Evolutionary conservation across 371 early-diverging fungal genomes (phyloP).

Genomic region (Spraguea lophii): DNA sequence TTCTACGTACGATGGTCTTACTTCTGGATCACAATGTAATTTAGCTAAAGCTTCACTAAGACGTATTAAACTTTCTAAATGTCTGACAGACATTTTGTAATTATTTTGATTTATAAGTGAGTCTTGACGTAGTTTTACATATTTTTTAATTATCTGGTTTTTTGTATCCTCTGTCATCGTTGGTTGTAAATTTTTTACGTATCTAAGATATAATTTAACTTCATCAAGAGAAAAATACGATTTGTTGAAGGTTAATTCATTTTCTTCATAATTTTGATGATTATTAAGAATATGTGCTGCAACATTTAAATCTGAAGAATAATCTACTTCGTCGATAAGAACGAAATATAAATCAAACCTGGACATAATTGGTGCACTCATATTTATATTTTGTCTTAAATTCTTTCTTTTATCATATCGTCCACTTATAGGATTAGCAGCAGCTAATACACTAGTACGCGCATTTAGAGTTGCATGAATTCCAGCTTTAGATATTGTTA

Average conservation of each 20-base stretch:
- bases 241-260: background rate
- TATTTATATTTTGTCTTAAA: conserved; percentile 69
- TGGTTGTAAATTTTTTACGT: conserved; percentile 28
- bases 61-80: conserved; percentile 45
- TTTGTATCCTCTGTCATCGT: conserved; percentile 59
- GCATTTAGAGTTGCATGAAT: conserved; percentile 55
- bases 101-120: conserved; percentile 50
- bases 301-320: conserved; percentile 65
- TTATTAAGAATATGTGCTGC: conserved; percentile 76
- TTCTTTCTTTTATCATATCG: conserved; percentile 45
- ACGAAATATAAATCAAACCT: conserved; percentile 97
- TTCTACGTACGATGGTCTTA: conserved; percentile 53
- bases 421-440: conserved; percentile 47
- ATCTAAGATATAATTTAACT: conserved; percentile 34
- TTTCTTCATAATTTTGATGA: conserved; percentile 46
- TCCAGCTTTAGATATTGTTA: conserved; percentile 95
- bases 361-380: conserved; percentile 94
- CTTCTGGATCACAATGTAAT: conserved; percentile 36
- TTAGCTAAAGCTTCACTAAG: conserved; percentile 49
- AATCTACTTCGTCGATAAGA: conserved; percentile 77
- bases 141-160: conserved; percentile 58
- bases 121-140: conserved; percentile 65
- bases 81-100: conserved; percentile 45
- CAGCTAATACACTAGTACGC: conserved; percentile 43
- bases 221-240: conserved; percentile 22